Evolutionary conservation across 2,329 filamentous ascomycete genomes (phyloP).

Genomic region (Colletotrichum truncatum): DNA sequence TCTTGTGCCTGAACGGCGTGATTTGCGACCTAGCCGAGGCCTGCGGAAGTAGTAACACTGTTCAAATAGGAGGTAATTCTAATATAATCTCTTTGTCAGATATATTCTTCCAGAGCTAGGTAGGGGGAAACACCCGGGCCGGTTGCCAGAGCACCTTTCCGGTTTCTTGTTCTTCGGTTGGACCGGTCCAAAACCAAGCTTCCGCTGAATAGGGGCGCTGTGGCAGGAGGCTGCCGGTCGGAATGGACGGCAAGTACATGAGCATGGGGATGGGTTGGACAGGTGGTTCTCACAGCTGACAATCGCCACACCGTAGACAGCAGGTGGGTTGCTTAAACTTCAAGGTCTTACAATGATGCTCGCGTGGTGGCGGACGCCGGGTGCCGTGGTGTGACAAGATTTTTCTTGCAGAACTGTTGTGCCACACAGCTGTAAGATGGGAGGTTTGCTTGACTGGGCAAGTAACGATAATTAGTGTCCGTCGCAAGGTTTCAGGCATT

Average conservation of each 20-base stretch:
- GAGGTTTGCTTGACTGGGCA: not conserved
- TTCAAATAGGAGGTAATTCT: not conserved
- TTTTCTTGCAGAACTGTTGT: not conserved
- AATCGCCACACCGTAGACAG: not conserved
- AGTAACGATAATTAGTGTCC: not conserved
- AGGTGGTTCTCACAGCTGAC: not conserved
- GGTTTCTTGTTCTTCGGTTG: not conserved
- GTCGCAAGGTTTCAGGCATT: not conserved
- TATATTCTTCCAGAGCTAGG: not conserved
- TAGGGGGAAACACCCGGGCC: not conserved
- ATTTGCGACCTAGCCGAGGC: constrained; percentile 21
- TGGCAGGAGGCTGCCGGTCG: not conserved
- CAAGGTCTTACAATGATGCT: not conserved
- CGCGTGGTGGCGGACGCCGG: not conserved
- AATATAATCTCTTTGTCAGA: not conserved
- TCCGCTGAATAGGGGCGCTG: not conserved
- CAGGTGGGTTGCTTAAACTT: not conserved
- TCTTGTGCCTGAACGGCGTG: not conserved
- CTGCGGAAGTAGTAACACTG: constrained; percentile 3
- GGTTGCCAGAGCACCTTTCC: not conserved
- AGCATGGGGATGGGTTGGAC: not conserved
- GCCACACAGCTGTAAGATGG: not conserved
- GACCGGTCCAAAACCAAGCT: not conserved
- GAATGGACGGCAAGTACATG: not conserved
- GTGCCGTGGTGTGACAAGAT: constrained; percentile 1